These are phyloP conservation scores for Sphaerulina vaccinii DNA, from an alignment of 2,329 filamentous ascomycete genomes.

Conservation along the genomic window DNA sequence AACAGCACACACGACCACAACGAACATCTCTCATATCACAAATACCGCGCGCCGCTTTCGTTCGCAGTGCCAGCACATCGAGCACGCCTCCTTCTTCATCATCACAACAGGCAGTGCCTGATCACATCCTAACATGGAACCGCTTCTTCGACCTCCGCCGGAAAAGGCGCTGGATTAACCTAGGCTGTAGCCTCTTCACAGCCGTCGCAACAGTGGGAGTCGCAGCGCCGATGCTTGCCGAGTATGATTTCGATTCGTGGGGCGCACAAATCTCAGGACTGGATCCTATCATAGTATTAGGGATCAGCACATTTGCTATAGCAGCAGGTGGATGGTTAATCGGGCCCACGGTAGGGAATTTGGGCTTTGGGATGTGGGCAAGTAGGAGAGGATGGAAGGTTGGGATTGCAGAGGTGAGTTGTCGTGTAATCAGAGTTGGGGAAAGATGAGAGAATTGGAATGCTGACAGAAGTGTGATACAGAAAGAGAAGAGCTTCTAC, in stretches of 20 bases:
- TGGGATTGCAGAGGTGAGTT: slow-evolving; percentile 67
- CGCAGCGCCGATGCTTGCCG: slow-evolving; percentile 66
- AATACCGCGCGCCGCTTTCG: not conserved
- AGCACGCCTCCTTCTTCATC: not conserved
- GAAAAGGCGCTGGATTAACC: slow-evolving; percentile 77
- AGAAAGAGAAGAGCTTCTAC: slow-evolving; percentile 96
- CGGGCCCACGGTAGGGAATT: slow-evolving; percentile 78
- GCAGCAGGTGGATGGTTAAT: slow-evolving; percentile 83
- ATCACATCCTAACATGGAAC: slow-evolving; percentile 65
- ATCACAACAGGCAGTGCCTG: slow-evolving; percentile 8
- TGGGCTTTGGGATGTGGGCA: slow-evolving; percentile 75
- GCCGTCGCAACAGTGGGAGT: slow-evolving; percentile 61
- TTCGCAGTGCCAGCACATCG: slow-evolving; percentile 5
- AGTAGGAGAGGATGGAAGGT: slow-evolving; percentile 57
- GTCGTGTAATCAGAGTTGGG: not conserved
- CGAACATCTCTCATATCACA: slow-evolving; percentile 1
- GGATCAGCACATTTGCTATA: slow-evolving; percentile 72
- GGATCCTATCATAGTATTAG: slow-evolving; percentile 83
- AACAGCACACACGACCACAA: slow-evolving; percentile 1
- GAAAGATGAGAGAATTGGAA: not conserved
- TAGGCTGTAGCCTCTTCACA: slow-evolving; percentile 69
- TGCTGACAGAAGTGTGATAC: slow-evolving; percentile 17
- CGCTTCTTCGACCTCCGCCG: slow-evolving; percentile 88
- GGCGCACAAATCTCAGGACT: slow-evolving; percentile 71
- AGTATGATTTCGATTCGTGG: slow-evolving; percentile 67